Evolutionary conservation across 257 asterid species (phyloP).

Genomic region (Petunia axillaris): DNA sequence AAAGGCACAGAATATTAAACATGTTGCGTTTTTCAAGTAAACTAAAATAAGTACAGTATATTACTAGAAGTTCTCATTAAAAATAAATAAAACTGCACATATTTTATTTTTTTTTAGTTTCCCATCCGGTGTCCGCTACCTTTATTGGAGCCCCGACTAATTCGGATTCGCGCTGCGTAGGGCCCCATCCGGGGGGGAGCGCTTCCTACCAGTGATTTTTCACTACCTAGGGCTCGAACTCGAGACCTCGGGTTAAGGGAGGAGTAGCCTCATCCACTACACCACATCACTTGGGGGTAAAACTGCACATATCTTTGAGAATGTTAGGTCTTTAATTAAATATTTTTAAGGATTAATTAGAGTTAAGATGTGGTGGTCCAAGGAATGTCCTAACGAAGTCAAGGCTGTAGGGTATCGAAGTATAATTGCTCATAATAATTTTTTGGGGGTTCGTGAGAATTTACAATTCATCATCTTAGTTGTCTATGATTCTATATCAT

Average conservation of each 20-base stretch:
- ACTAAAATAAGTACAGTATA: not conserved
- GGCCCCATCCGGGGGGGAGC: no score
- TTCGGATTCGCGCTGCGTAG: no score
- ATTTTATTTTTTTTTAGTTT: no score
- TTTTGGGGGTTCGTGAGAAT: not conserved
- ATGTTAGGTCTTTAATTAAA: no score
- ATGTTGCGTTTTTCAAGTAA: not conserved
- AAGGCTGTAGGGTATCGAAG: constrained; percentile 15
- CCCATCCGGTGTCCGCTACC: no score
- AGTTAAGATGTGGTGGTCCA: not conserved
- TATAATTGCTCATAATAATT: constrained; percentile 4
- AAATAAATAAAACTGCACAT: not conserved
- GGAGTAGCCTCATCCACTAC: no score
- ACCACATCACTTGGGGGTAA: no score
- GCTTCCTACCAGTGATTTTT: no score
- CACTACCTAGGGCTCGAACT: no score
- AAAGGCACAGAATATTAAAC: constrained; percentile 14
- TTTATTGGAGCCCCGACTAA: no score
- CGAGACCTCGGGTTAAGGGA: no score
- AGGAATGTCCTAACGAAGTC: constrained; percentile 17
- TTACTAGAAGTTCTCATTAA: not conserved
- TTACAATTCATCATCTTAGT: not conserved
- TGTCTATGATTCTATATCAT: not conserved
- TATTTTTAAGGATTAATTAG: not conserved
- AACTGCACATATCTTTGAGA: no score